Conservation (phyloP, 192 early-diverging fungal species). For the Entomortierella parvispora region DNA sequence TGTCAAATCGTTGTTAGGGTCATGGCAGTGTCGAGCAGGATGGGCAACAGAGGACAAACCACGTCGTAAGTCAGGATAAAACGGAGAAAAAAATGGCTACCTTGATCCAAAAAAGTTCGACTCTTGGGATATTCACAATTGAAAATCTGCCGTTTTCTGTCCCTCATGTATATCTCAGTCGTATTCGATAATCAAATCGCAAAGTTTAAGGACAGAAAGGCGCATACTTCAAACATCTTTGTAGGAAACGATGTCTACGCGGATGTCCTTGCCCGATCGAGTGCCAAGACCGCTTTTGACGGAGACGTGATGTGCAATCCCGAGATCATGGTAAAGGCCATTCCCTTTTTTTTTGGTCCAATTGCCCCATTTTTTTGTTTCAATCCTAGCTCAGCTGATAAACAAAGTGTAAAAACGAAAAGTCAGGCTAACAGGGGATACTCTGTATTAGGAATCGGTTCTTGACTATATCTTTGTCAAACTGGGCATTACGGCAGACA, state of each 20-base stretch:
- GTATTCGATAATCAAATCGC: conserved; percentile 77
- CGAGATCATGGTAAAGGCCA: conserved; percentile 72
- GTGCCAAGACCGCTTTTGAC: conserved; percentile 73
- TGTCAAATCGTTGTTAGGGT: conserved; percentile 53
- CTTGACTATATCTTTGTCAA: conserved; percentile 89
- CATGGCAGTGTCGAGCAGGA: conserved; percentile 82
- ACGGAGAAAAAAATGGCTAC: not conserved
- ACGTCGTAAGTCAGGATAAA: conserved; percentile 57
- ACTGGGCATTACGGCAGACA: conserved; percentile 76
- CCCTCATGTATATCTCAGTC: conserved; percentile 51
- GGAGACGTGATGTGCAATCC: conserved; percentile 74
- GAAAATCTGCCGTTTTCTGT: not conserved
- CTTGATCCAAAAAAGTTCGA: not conserved
- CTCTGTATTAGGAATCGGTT: conserved; percentile 85
- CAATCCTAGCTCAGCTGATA: not conserved
- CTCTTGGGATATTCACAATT: too few relatives aligned
- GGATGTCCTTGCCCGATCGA: conserved; percentile 61
- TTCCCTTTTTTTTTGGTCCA: too few relatives aligned
- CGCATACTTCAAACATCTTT: conserved; percentile 52
- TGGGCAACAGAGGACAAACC: conserved; percentile 77
- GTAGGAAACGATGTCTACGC: conserved; percentile 78
- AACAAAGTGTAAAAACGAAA: too few relatives aligned
- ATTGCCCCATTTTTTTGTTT: not conserved
- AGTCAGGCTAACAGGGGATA: too few relatives aligned
- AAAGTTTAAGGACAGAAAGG: conserved; percentile 70